Evolutionary conservation across 2,329 filamentous ascomycete genomes (phyloP).

Genomic region (Didymella arachidicola): DNA sequence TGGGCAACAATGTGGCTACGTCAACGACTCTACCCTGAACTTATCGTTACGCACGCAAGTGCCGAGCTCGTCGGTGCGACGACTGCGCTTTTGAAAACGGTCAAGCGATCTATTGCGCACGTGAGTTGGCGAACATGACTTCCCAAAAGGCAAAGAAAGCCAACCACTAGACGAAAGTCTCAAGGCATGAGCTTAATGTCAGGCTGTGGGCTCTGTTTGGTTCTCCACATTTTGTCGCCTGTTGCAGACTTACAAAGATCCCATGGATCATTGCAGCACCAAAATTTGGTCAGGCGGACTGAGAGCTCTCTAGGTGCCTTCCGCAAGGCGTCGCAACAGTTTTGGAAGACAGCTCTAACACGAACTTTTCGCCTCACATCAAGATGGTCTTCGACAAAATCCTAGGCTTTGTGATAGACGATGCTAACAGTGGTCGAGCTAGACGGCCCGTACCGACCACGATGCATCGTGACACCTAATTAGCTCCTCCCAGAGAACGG

Average conservation of each 20-base stretch:
- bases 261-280: conserved; percentile 9
- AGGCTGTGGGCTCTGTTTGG: neutral
- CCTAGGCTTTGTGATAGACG: neutral
- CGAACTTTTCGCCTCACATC: neutral
- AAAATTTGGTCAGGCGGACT: conserved; percentile 10
- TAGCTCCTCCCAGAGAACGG: conserved; percentile 15
- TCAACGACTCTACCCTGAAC: neutral
- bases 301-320: neutral
- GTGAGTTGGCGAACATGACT: conserved; percentile 15
- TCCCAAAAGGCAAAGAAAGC: neutral
- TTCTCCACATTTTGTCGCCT: neutral
- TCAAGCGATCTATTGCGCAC: conserved; percentile 10
- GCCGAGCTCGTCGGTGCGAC: neutral
- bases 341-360: neutral
- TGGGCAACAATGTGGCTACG: neutral
- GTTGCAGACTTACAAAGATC: conserved; percentile 1
- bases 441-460: conserved; percentile 19
- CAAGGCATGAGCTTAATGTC: neutral
- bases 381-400: neutral
- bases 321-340: neutral
- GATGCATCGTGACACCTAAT: conserved; percentile 15
- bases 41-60: neutral
- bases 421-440: neutral
- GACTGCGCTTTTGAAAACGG: neutral
- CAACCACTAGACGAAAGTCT: neutral